Evolutionary conservation across 2,329 filamentous ascomycete species (phyloP).

Genomic region (Penicillium aurantiogriseum): DNA sequence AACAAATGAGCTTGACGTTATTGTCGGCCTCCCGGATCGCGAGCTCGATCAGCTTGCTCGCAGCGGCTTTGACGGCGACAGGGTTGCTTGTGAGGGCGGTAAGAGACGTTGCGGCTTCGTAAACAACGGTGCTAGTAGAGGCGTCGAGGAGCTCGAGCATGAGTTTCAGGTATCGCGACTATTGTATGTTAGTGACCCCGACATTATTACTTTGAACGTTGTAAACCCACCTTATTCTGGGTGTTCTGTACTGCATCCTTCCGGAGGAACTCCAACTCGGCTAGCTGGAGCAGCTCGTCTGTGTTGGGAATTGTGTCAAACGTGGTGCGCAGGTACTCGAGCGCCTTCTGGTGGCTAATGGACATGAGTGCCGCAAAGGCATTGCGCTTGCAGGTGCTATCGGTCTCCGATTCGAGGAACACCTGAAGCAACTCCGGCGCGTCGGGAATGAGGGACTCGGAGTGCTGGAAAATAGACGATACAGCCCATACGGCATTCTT

Average conservation of each 20-base stretch:
- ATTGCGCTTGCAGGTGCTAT: conserved; percentile 96
- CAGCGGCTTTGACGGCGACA: conserved; percentile 94
- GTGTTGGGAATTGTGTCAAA: conserved; percentile 94
- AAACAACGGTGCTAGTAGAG: conserved; percentile 88
- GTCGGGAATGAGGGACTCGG: conserved; percentile 88
- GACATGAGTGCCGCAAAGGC: conserved; percentile 87
- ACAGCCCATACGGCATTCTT: conserved; percentile 98
- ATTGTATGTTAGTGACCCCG: conserved; percentile 29
- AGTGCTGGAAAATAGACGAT: conserved; percentile 87
- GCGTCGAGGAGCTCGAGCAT: conserved; percentile 97
- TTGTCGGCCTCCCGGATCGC: conserved; percentile 98
- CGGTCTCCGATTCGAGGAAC: conserved; percentile 87
- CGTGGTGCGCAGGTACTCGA: conserved; percentile 81
- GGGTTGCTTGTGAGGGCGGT: conserved; percentile 94
- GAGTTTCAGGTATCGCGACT: conserved; percentile 85
- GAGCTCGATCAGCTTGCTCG: conserved; percentile 92
- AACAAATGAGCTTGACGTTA: conserved; percentile 97
- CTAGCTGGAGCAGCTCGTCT: conserved; percentile 88
- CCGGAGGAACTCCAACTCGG: conserved; percentile 94
- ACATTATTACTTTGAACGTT: neutral
- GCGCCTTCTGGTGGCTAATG: conserved; percentile 89
- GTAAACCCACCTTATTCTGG: conserved; percentile 74
- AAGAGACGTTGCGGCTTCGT: conserved; percentile 93
- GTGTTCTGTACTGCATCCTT: conserved; percentile 95
- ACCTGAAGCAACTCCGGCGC: conserved; percentile 85